phyloP scores from a whole-genome alignment of 176 grass and related monocot species.

The Luzula sylvatica region DNA sequence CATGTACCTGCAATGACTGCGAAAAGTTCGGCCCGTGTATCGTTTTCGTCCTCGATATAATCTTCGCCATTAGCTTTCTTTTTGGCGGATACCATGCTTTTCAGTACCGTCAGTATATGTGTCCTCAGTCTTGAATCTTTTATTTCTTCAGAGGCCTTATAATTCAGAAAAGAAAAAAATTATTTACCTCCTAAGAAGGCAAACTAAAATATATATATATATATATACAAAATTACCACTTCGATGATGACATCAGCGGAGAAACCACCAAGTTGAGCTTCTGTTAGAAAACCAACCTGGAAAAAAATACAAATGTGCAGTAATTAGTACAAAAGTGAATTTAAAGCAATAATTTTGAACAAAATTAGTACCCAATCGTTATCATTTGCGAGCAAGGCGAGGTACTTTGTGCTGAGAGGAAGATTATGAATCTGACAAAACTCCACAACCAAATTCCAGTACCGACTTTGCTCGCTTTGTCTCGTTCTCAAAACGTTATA shows the following conservation, averaged over 20 bases:
- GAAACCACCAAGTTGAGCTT: constrained; percentile 75
- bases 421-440: constrained; percentile 77
- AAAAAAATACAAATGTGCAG: constrained; percentile 28
- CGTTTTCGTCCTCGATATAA: constrained; percentile 33
- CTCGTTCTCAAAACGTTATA: constrained; percentile 51
- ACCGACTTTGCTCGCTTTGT: constrained; percentile 69
- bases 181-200: neutral
- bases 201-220: constrained; percentile 1
- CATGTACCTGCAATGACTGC: constrained; percentile 26
- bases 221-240: constrained; percentile 41
- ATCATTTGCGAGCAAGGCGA: constrained; percentile 79
- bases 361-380: constrained; percentile 83
- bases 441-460: constrained; percentile 78
- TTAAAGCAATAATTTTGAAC: constrained; percentile 5
- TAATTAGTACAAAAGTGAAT: constrained; percentile 10
- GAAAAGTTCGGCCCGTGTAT: constrained; percentile 64
- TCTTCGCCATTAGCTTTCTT: constrained; percentile 49
- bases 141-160: constrained; percentile 79
- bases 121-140: constrained; percentile 66
- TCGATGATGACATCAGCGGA: constrained; percentile 61
- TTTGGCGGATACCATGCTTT: constrained; percentile 50
- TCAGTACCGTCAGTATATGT: constrained; percentile 77
- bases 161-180: constrained; percentile 25
- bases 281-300: constrained; percentile 93
- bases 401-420: constrained; percentile 76